Base-by-base conservation (phyloP, 768 basidiomycete species). In the Pilatotrama ljubarskyi region DNA sequence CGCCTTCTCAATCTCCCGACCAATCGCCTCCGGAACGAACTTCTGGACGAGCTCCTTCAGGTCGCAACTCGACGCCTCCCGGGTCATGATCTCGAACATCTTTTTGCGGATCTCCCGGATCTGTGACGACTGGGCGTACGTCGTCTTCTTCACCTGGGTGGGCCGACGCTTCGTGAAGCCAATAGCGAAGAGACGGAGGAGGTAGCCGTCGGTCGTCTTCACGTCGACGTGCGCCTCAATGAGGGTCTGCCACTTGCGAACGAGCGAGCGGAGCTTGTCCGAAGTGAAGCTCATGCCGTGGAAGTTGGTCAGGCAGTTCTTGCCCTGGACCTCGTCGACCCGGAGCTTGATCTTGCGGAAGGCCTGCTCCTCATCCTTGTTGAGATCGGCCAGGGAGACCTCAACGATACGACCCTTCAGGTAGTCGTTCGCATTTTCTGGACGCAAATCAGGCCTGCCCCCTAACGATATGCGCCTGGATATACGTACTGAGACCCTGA, bases 271-370 rank as follows among this genome's bases (percentile, higher is more conserved):
- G 66, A 98, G 89, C 80, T 98, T 98, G 87, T 99, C 97, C 59
- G 96, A 97, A 63, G 97, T 98, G 82, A 99, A 98, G 81, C 96
- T 93, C 96, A 99, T 98, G 75, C 97, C 97, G 78, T 96, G 91
- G 92, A 99, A 99, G 79, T 95, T 96, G 76, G 97, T 98, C 56
- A 98, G 84, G 83, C 95, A 97, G 84, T 94, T 97, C 84, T 95
- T 96, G 80, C 97, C 97, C 80, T 97, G 90, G 61, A 93, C 82
- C 72, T 95, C 93, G 74, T 98, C 95, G 72, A 98, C 84, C 72
- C 95, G 92, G 76, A 99, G 87, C 82, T 95, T 95, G 76, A 99
- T 95, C 86, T 99, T 98, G 74, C 97, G 88, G 93, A 95, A 99
- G 57, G 93, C 87, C 74, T 98, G 95, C 74, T 99, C 97, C 82